Conservation (phyloP, 306 rosid genomes). For the Gleditsia sinensis region DNA sequence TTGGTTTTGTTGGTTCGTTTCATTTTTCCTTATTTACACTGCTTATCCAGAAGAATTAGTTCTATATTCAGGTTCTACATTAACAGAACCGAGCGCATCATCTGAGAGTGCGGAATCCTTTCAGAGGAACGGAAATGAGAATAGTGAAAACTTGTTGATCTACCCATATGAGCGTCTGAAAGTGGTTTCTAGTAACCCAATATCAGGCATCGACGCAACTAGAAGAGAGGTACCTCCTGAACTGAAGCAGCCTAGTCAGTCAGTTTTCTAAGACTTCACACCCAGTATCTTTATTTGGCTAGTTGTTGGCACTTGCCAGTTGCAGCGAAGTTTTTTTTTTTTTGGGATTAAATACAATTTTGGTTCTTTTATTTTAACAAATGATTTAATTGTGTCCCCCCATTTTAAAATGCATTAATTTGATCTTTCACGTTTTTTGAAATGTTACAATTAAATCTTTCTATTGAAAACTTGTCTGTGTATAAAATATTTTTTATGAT, state of each 20-base stretch:
- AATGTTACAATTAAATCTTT: no score
- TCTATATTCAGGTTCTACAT: conserved; percentile 45
- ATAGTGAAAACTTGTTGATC: conserved; percentile 30
- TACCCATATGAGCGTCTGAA: conserved; percentile 76
- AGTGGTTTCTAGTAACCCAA: conserved; percentile 64
- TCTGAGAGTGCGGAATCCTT: conserved; percentile 33
- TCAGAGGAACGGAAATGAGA: conserved; percentile 44
- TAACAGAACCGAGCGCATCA: conserved; percentile 37
- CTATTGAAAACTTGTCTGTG: no score
- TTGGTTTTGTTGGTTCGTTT: not conserved
- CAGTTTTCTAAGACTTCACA: not conserved
- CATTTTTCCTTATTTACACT: no score
- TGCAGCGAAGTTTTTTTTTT: not conserved
- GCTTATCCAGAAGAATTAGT: conserved; percentile 35
- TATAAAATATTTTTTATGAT: no score
- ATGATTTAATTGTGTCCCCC: no score
- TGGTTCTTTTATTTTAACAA: no score
- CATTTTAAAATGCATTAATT: no score
- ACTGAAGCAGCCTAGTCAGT: conserved; percentile 19
- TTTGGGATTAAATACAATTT: no score
- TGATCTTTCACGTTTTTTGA: no score
- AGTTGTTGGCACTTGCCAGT: not conserved
- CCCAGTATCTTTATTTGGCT: not conserved
- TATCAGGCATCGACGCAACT: conserved; percentile 66
- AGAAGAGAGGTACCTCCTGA: conserved; percentile 75